phyloP scores from a whole-genome alignment of 1,139 yeast species.

The Hyphopichia wangnamkhiaoensis region DNA sequence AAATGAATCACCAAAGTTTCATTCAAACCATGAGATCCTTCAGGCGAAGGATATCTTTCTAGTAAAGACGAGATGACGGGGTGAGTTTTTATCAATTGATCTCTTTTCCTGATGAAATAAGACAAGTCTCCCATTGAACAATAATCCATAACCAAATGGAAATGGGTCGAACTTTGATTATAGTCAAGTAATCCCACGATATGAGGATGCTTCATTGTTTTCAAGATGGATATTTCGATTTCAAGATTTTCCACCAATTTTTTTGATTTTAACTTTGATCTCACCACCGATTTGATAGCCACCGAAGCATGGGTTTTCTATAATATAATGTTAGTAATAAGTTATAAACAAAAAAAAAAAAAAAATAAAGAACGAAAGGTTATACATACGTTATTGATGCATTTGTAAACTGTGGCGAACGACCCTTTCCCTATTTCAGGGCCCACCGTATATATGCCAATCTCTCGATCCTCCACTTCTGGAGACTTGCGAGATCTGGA shows the following conservation, averaged over 20 bases:
- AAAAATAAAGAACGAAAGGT: background rate
- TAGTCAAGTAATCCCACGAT: slow-evolving; percentile 85
- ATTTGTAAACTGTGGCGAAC: slow-evolving; percentile 51
- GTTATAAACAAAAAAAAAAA: no score
- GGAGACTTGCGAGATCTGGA: slow-evolving; percentile 2
- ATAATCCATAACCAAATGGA: slow-evolving; percentile 94
- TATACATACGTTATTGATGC: slow-evolving; percentile 32
- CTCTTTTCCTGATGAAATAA: slow-evolving; percentile 76
- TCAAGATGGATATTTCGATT: slow-evolving; percentile 83
- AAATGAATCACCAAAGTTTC: slow-evolving; percentile 79
- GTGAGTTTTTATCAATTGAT: slow-evolving; percentile 69
- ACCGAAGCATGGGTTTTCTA: slow-evolving; percentile 56
- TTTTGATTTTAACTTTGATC: slow-evolving; percentile 80
- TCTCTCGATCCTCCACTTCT: background rate
- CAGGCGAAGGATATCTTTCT: slow-evolving; percentile 82
- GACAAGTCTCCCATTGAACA: slow-evolving; percentile 94
- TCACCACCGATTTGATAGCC: slow-evolving; percentile 85
- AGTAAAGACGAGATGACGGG: slow-evolving; percentile 78
- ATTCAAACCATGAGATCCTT: slow-evolving; percentile 75
- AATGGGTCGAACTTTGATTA: slow-evolving; percentile 74
- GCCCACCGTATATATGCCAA: slow-evolving; percentile 42
- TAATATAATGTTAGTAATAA: no score
- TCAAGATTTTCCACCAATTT: slow-evolving; percentile 87
- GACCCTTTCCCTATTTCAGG: slow-evolving; percentile 54
- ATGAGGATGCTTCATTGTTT: slow-evolving; percentile 88